Evolutionary conservation across 768 basidiomycete genomes (phyloP).

Genomic region (Tylopilus sp.): DNA sequence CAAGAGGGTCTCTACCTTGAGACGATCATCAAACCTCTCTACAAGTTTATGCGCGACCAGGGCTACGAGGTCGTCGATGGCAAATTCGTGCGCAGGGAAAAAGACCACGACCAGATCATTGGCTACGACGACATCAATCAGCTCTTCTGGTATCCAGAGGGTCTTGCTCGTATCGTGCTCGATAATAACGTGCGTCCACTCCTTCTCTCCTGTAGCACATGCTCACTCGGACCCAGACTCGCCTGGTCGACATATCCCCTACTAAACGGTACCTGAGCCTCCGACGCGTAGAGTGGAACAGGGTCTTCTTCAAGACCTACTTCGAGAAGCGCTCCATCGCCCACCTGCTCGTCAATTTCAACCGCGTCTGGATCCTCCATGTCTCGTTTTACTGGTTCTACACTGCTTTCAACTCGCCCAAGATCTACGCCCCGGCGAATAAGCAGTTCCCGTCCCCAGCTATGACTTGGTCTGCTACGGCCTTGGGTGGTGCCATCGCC

Average conservation of each 20-base stretch:
- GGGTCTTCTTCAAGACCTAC: constrained; percentile 98
- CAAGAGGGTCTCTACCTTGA: constrained; percentile 93
- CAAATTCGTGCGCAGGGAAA: constrained; percentile 91
- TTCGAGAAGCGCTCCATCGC: constrained; percentile 91
- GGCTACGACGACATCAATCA: constrained; percentile 99
- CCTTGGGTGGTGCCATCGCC: constrained; percentile 93
- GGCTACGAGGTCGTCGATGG: constrained; percentile 95
- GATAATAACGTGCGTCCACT: constrained; percentile 66
- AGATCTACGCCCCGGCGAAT: constrained; percentile 75
- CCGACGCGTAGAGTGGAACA: constrained; percentile 88
- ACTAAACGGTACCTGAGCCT: constrained; percentile 93
- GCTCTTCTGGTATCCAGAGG: constrained; percentile 99
- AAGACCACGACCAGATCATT: constrained; percentile 92
- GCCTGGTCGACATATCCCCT: constrained; percentile 87
- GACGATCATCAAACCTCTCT: constrained; percentile 89
- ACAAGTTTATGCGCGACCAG: constrained; percentile 95
- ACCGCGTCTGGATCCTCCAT: constrained; percentile 97
- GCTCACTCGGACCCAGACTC: constrained; percentile 51
- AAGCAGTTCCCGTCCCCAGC: constrained; percentile 69
- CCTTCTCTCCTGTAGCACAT: neutral
- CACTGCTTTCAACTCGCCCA: constrained; percentile 95
- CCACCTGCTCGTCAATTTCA: constrained; percentile 98
- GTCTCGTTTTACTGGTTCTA: constrained; percentile 94
- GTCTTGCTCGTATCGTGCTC: constrained; percentile 88
- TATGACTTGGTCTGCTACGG: constrained; percentile 94